phyloP scores from a whole-genome alignment of 768 basidiomycete genomes.

The Krasilnikovozyma curviuscula region DNA sequence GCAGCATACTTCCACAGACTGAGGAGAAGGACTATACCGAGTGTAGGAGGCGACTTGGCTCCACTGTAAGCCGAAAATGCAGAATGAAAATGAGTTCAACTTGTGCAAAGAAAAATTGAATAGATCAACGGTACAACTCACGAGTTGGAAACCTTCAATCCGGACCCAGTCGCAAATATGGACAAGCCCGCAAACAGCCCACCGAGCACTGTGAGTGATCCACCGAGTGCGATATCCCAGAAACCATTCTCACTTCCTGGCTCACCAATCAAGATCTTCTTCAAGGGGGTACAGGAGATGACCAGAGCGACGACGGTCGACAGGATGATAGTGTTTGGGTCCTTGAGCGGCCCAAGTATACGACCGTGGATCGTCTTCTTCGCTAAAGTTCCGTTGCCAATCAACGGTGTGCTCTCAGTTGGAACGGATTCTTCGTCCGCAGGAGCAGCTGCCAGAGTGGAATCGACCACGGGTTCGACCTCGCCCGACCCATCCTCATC shows the following conservation, averaged over 20 bases:
- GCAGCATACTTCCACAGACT: constrained; percentile 9
- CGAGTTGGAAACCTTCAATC: constrained; percentile 2
- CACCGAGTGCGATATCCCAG: neutral
- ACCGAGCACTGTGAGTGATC: constrained; percentile 1
- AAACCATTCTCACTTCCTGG: neutral
- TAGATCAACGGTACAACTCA: neutral
- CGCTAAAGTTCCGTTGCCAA: too few relatives aligned
- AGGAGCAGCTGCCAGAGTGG: too few relatives aligned
- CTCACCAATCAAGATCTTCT: neutral
- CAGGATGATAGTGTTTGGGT: constrained; percentile 4
- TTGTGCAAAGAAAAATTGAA: neutral
- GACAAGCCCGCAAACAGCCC: neutral
- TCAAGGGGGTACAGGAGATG: constrained; percentile 1
- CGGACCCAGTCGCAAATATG: constrained; percentile 4
- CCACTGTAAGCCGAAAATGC: neutral
- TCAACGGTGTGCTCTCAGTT: too few relatives aligned
- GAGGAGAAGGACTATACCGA: constrained; percentile 6
- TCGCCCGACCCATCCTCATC: too few relatives aligned
- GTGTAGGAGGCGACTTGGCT: constrained; percentile 2
- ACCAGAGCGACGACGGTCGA: neutral
- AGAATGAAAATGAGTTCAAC: neutral
- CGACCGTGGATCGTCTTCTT: too few relatives aligned
- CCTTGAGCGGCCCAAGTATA: too few relatives aligned
- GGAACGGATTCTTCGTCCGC: too few relatives aligned
- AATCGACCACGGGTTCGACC: too few relatives aligned